phyloP scores from a whole-genome alignment of 1,139 yeast genomes.

The Groenewaldozyma sp. region DNA sequence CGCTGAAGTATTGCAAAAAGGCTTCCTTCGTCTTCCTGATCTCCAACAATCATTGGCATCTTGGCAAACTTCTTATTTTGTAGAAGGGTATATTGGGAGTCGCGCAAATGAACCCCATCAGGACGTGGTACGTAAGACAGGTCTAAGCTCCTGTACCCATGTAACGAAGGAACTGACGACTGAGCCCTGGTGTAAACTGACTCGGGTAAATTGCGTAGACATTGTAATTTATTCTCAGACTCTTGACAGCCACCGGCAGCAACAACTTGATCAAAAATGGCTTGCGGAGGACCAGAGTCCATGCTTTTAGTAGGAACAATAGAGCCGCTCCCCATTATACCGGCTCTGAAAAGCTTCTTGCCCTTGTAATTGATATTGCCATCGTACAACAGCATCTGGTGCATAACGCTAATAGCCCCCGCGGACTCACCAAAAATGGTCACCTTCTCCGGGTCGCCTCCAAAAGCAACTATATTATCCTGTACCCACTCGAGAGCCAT shows the following conservation, averaged over 20 bases:
- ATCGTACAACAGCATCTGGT: constrained; percentile 22
- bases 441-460: constrained; percentile 32
- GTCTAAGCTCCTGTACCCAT: constrained; percentile 10
- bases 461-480: constrained; percentile 30
- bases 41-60: constrained; percentile 18
- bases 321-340: constrained; percentile 18
- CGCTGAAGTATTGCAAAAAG: constrained; percentile 9
- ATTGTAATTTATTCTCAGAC: constrained; percentile 11
- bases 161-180: constrained; percentile 10
- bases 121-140: constrained; percentile 15
- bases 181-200: constrained; percentile 12
- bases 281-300: constrained; percentile 11
- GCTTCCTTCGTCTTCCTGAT: constrained; percentile 19
- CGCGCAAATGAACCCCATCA: constrained; percentile 15
- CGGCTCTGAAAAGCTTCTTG: constrained; percentile 22
- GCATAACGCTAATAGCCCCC: constrained; percentile 29
- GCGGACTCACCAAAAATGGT: constrained; percentile 34
- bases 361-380: constrained; percentile 16
- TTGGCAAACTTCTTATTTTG: constrained; percentile 12
- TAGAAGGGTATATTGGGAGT: constrained; percentile 9
- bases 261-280: constrained; percentile 12
- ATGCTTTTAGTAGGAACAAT: constrained; percentile 10
- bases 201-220: constrained; percentile 13
- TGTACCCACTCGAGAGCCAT: constrained; percentile 32
- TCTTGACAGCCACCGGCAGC: constrained; percentile 11